These are phyloP conservation scores for Erythrophleum fordii DNA, from an alignment of 306 rosid species.

Conservation along the genomic window DNA sequence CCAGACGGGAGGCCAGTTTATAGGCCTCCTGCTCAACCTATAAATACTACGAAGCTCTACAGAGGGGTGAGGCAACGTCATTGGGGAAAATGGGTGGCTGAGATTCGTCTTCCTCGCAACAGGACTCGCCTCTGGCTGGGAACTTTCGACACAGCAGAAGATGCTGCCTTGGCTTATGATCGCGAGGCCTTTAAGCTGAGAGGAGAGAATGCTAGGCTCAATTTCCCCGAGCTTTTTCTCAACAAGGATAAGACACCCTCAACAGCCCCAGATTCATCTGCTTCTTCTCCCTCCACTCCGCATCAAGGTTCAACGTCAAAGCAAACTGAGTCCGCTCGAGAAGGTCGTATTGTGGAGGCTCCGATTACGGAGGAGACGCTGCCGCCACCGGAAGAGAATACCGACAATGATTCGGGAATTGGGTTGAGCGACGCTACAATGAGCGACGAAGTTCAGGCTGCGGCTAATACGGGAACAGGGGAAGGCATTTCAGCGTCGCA, in stretches of 20 bases:
- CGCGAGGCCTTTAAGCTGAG: slow-evolving; percentile 90
- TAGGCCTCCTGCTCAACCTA: slow-evolving; percentile 61
- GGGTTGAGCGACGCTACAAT: slow-evolving; percentile 53
- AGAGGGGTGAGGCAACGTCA: slow-evolving; percentile 98
- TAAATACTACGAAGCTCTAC: slow-evolving; percentile 78
- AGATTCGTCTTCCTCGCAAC: slow-evolving; percentile 89
- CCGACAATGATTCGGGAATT: slow-evolving; percentile 57
- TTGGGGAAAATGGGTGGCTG: slow-evolving; percentile 99
- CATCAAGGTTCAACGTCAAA: slow-evolving; percentile 24
- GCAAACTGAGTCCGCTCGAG: slow-evolving; percentile 37
- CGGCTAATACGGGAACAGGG: slow-evolving; percentile 28
- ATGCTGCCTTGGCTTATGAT: slow-evolving; percentile 96
- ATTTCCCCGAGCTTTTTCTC: slow-evolving; percentile 80
- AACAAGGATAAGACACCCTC: slow-evolving; percentile 54
- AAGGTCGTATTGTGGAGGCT: neutral
- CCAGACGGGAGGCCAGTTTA: slow-evolving; percentile 54
- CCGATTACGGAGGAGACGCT: slow-evolving; percentile 27
- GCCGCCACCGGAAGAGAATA: slow-evolving; percentile 40
- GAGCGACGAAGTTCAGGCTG: slow-evolving; percentile 45
- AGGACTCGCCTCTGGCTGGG: slow-evolving; percentile 96
- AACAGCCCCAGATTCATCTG: slow-evolving; percentile 36
- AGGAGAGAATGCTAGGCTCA: slow-evolving; percentile 96
- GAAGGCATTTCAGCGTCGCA: slow-evolving; percentile 57
- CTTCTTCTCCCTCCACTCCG: slow-evolving; percentile 40
- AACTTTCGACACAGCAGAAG: slow-evolving; percentile 96